Conservation (phyloP, 148 eudicot genomes). For the Persicaria maculosa region DNA sequence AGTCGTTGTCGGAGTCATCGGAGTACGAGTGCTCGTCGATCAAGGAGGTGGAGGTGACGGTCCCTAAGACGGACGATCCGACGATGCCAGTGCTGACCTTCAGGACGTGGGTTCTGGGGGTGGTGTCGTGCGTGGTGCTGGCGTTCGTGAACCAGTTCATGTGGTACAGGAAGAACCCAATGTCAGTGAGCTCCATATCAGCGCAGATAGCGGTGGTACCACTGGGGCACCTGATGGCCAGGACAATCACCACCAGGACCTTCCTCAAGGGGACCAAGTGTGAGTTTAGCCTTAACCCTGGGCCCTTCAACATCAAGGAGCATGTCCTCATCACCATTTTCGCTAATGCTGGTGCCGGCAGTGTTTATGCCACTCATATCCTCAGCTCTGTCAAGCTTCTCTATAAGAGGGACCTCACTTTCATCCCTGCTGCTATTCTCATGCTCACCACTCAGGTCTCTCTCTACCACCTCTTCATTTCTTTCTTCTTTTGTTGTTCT, state of each 20-base stretch:
- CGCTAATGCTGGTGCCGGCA: conserved; percentile 75
- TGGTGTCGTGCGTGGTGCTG: conserved; percentile 34
- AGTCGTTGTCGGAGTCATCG: no score
- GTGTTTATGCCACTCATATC: conserved; percentile 73
- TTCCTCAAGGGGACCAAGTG: conserved; percentile 52
- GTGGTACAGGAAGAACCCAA: conserved; percentile 72
- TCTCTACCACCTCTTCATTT: no score
- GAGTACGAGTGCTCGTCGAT: conserved; percentile 21
- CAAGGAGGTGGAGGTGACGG: conserved; percentile 65
- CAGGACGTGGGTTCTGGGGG: conserved; percentile 78
- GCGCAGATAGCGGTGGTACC: conserved; percentile 85
- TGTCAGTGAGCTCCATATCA: conserved; percentile 45
- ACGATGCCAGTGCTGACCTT: conserved; percentile 58
- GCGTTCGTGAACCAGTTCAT: conserved; percentile 74
- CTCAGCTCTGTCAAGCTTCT: conserved; percentile 58
- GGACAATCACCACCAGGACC: conserved; percentile 37
- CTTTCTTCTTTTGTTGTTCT: neutral
- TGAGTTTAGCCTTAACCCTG: conserved; percentile 69
- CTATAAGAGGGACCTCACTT: conserved; percentile 47
- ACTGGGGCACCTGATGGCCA: conserved; percentile 71
- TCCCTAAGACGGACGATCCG: conserved; percentile 72
- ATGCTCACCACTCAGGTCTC: conserved; percentile 81
- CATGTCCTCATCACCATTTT: conserved; percentile 87
- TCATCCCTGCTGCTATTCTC: conserved; percentile 61
- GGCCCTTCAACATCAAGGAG: conserved; percentile 77